These are phyloP conservation scores for Phytophthora hibernalis DNA, from an alignment of 352 stramenopile genomes.

Conservation along the genomic window DNA sequence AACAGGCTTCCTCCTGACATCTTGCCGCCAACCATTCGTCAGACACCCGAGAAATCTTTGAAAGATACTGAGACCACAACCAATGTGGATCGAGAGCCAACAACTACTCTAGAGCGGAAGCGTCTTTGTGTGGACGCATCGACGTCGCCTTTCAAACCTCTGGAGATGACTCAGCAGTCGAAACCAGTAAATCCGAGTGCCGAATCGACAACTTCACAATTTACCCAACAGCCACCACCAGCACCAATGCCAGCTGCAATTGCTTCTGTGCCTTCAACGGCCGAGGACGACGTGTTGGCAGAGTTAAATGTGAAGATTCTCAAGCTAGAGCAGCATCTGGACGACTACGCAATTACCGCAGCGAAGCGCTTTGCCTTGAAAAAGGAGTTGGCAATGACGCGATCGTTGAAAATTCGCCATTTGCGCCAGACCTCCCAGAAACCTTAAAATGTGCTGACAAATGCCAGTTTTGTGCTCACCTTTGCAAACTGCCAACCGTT, in stretches of 20 bases:
- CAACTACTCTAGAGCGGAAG: slow-evolving; percentile 35
- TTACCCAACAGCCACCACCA: slow-evolving; percentile 15
- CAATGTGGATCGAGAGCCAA: slow-evolving; percentile 7
- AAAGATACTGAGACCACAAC: slow-evolving; percentile 20
- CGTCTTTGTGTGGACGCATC: slow-evolving; percentile 36
- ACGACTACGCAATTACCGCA: slow-evolving; percentile 73
- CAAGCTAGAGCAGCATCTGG: slow-evolving; percentile 60
- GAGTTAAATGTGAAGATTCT: slow-evolving; percentile 56
- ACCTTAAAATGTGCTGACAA: slow-evolving; percentile 17
- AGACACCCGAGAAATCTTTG: slow-evolving; percentile 6
- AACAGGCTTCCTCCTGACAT: slow-evolving; percentile 57
- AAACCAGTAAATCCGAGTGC: slow-evolving; percentile 7
- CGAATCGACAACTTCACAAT: slow-evolving; percentile 11
- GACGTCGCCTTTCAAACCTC: slow-evolving; percentile 25
- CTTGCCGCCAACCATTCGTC: slow-evolving; percentile 26
- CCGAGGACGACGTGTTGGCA: slow-evolving; percentile 36
- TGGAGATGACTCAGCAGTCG: slow-evolving; percentile 10
- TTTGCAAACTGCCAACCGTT: not conserved
- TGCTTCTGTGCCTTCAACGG: not conserved
- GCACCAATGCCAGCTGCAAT: slow-evolving; percentile 4
- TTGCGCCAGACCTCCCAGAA: slow-evolving; percentile 49
- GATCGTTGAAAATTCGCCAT: slow-evolving; percentile 71
- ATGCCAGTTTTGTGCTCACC: slow-evolving; percentile 14
- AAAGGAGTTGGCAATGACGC: slow-evolving; percentile 82
- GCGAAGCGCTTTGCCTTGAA: slow-evolving; percentile 79